Conservation (phyloP, 2,329 filamentous ascomycete genomes). For the Alternaria incomplexa region DNA sequence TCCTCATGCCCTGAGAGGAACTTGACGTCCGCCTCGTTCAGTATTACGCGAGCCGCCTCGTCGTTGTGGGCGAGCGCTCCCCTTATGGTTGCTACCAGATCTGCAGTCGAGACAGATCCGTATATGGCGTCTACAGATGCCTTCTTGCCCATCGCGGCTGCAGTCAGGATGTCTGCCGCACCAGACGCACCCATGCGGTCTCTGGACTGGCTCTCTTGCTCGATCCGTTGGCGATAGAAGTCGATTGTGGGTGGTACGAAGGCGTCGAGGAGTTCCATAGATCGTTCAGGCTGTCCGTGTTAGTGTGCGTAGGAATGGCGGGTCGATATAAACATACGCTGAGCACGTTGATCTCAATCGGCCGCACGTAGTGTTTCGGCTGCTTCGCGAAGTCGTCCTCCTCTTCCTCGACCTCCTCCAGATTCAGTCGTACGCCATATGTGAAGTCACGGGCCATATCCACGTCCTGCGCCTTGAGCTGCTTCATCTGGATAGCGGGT, state of each 20-base stretch:
- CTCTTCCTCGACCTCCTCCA: conserved; percentile 37
- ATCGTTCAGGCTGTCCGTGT: conserved; percentile 48
- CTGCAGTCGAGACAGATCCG: conserved; percentile 61
- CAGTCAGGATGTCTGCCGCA: conserved; percentile 45
- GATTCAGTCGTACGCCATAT: conserved; percentile 46
- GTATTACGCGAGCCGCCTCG: conserved; percentile 57
- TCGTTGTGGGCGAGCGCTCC: conserved; percentile 58
- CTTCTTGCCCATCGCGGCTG: conserved; percentile 42
- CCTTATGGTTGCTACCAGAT: conserved; percentile 58
- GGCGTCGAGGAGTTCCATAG: conserved; percentile 55
- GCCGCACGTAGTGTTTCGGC: conserved; percentile 40
- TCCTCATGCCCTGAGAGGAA: conserved; percentile 53
- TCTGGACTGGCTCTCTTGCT: conserved; percentile 40
- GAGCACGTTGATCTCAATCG: conserved; percentile 50
- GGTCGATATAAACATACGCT: conserved; percentile 37
- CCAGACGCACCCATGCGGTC: conserved; percentile 44
- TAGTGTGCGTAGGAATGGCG: conserved; percentile 13
- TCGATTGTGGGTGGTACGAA: conserved; percentile 56
- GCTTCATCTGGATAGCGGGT: conserved; percentile 52
- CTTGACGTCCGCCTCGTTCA: conserved; percentile 58
- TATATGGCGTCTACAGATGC: conserved; percentile 51
- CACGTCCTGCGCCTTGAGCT: conserved; percentile 53
- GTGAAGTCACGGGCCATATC: conserved; percentile 55
- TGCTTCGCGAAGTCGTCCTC: conserved; percentile 22
- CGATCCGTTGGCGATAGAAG: conserved; percentile 55